phyloP scores from a whole-genome alignment of 2,329 filamentous ascomycete species.

The Aspergillus latus region DNA sequence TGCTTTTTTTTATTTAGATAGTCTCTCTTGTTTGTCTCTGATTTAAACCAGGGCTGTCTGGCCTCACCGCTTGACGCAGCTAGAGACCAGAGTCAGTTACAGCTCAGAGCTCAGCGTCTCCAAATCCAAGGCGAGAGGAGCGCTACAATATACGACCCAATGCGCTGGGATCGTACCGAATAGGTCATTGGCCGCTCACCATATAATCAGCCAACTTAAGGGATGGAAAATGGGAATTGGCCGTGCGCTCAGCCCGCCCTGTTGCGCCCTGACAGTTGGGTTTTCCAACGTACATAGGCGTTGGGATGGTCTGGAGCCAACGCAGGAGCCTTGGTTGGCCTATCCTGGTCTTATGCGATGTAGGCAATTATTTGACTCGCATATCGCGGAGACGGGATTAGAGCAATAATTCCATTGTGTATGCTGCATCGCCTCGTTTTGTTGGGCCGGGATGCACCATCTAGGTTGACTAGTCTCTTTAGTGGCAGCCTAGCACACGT shows the following conservation, averaged over 20 bases:
- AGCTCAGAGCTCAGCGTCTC: neutral
- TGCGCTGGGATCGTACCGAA: neutral
- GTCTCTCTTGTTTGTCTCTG: conserved; percentile 5
- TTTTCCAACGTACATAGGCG: neutral
- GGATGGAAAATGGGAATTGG: neutral
- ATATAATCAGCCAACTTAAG: neutral
- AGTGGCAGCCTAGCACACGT: conserved; percentile 1
- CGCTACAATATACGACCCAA: conserved; percentile 7
- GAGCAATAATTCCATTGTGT: conserved; percentile 5
- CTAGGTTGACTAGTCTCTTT: neutral
- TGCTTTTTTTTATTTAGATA: neutral
- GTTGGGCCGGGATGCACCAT: conserved; percentile 10
- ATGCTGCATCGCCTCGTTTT: conserved; percentile 8
- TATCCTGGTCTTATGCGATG: conserved; percentile 1
- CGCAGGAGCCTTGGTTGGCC: neutral
- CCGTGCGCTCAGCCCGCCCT: conserved; percentile 6
- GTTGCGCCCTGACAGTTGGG: conserved; percentile 7
- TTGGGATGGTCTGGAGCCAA: conserved; percentile 3
- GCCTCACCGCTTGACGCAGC: conserved; percentile 9
- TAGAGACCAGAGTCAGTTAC: neutral
- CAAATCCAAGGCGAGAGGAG: conserved; percentile 8
- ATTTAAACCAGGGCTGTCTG: conserved; percentile 3
- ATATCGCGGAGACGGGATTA: conserved; percentile 4
- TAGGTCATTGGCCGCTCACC: neutral
- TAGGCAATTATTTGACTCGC: conserved; percentile 9